Conservation (phyloP, 768 basidiomycete genomes). For the Hortiboletus flavorubellus region DNA sequence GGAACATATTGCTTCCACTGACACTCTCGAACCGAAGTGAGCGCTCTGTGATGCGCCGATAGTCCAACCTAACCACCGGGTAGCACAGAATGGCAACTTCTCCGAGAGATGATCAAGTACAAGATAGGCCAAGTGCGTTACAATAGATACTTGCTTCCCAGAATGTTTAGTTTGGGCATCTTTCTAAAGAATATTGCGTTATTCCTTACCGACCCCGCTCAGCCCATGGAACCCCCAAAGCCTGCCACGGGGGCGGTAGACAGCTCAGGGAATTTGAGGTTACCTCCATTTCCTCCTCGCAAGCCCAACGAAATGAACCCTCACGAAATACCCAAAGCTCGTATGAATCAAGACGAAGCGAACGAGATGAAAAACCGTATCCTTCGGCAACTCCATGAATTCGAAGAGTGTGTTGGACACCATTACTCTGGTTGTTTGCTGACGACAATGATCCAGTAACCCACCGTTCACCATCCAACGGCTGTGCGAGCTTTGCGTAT, state of each 20-base stretch:
- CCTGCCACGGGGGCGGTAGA: conserved; percentile 33
- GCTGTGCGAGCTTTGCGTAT: conserved; percentile 74
- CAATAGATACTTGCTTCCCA: background rate
- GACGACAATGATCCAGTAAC: conserved; percentile 32
- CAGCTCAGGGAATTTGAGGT: conserved; percentile 55
- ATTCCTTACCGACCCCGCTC: conserved; percentile 41
- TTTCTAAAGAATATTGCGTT: conserved; percentile 44
- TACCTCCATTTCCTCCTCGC: conserved; percentile 72
- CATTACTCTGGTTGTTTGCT: conserved; percentile 1
- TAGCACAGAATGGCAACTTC: conserved; percentile 66
- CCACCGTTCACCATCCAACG: conserved; percentile 91
- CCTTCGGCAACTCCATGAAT: conserved; percentile 64
- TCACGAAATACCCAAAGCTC: conserved; percentile 52
- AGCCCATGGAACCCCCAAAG: conserved; percentile 40
- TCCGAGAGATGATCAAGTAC: conserved; percentile 70
- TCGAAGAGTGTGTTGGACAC: conserved; percentile 58
- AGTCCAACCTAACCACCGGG: conserved; percentile 10
- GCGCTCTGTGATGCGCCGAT: background rate
- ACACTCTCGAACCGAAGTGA: conserved; percentile 54
- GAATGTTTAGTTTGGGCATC: background rate
- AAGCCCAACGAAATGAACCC: conserved; percentile 46
- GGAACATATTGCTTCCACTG: conserved; percentile 60
- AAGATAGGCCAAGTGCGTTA: conserved; percentile 60
- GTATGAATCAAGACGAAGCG: conserved; percentile 62
- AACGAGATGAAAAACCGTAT: conserved; percentile 53